Evolutionary conservation across 345 rosid genomes (phyloP).

Genomic region (Punica granatum): DNA sequence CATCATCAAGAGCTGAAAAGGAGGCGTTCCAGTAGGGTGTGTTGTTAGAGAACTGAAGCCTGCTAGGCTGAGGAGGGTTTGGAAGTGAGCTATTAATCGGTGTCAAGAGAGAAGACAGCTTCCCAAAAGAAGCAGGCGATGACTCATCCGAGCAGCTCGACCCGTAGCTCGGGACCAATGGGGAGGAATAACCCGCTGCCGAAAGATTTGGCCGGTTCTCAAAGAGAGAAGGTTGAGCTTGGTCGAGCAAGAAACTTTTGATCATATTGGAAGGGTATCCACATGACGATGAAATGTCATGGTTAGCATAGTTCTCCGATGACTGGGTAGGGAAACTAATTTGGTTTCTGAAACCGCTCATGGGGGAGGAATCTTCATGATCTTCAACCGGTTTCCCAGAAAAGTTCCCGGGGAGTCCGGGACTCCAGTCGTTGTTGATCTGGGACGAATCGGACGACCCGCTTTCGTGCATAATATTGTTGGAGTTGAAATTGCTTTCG

Average conservation of each 20-base stretch:
- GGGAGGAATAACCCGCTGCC: slow-evolving; percentile 25
- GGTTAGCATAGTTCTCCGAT: neutral
- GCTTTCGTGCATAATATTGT: neutral
- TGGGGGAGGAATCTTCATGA: slow-evolving; percentile 1
- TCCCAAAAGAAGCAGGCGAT: slow-evolving; percentile 39
- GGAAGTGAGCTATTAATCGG: neutral
- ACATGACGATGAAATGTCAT: slow-evolving; percentile 17
- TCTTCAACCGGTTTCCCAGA: neutral
- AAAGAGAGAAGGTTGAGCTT: slow-evolving; percentile 28
- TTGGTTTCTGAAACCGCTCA: neutral
- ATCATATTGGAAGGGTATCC: slow-evolving; percentile 29
- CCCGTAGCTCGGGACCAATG: slow-evolving; percentile 8
- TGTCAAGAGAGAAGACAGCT: slow-evolving; percentile 28
- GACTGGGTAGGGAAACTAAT: neutral
- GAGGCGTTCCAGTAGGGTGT: neutral
- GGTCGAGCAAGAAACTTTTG: slow-evolving; percentile 26
- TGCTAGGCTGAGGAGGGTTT: slow-evolving; percentile 20
- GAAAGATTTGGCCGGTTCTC: slow-evolving; percentile 15
- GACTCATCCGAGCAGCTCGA: slow-evolving; percentile 15
- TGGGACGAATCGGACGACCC: slow-evolving; percentile 2
- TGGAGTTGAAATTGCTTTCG: neutral
- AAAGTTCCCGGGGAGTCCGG: neutral
- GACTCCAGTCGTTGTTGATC: neutral
- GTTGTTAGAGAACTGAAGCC: slow-evolving; percentile 41
- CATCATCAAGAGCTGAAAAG: neutral